A percentile compares a stretch with the other conserved stretches of the same genome.
Conservation (phyloP, 192 early-diverging fungal genomes). For the Backusella mclennaniae region DNA sequence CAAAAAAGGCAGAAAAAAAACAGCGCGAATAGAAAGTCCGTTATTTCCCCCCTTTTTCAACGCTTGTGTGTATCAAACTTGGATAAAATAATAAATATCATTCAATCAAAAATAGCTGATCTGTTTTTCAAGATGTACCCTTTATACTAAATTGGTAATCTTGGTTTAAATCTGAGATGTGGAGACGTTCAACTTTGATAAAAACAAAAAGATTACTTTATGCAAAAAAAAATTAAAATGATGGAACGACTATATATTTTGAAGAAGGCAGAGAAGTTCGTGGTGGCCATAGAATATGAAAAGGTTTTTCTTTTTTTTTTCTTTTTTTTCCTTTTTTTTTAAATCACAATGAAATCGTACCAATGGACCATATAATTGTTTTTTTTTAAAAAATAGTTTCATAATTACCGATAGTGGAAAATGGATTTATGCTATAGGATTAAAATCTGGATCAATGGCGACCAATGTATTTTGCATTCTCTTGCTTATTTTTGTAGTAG, state of each 20-base stretch:
- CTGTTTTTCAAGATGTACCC: neutral
- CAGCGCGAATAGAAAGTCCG: neutral
- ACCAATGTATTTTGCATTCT: neutral
- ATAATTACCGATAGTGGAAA: neutral
- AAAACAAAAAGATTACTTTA: neutral
- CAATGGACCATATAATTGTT: neutral
- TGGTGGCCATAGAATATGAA: neutral
- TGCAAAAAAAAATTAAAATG: neutral
- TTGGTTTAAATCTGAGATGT: conserved; percentile 1
- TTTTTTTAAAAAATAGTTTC: neutral
- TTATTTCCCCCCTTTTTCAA: neutral
- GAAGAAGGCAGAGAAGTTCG: no score
- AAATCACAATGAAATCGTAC: neutral
- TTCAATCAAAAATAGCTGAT: neutral
- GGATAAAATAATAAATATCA: neutral
- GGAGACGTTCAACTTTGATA: neutral
- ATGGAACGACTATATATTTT: neutral
- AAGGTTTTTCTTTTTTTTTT: neutral
- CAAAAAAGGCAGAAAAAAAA: neutral
- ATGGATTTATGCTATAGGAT: neutral
- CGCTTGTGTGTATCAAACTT: neutral
- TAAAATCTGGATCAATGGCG: neutral
- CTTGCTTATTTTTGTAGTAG: neutral
- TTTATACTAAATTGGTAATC: neutral
- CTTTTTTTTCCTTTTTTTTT: neutral